A percentile compares a stretch with the other conserved stretches of the same genome.
Evolutionary conservation across 805 yeast species (phyloP).

Genomic region (Torulaspora delbrueckii): DNA sequence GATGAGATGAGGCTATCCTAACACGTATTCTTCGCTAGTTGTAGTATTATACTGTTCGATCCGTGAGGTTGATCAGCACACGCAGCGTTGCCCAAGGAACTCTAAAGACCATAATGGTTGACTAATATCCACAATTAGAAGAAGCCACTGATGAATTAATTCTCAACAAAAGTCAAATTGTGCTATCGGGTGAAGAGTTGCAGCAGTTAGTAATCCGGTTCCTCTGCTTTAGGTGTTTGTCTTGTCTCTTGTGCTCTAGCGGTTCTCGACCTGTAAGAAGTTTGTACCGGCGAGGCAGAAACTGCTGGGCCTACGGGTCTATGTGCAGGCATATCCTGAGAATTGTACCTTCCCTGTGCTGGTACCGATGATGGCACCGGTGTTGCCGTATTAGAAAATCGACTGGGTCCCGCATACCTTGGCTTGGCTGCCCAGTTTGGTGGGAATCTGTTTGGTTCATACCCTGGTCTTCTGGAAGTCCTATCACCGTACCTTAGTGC

Average conservation of each 20-base stretch:
- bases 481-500: conserved; percentile 4
- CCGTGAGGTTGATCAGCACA: no score
- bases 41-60: no score
- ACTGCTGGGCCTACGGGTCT: neutral
- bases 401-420: conserved; percentile 13
- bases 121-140: no score
- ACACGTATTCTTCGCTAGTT: no score
- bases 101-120: no score
- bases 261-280: conserved; percentile 24
- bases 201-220: conserved; percentile 16
- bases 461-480: neutral
- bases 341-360: neutral
- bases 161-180: no score
- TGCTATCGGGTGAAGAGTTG: neutral
- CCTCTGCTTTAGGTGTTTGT: conserved; percentile 8
- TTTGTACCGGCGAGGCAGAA: conserved; percentile 6
- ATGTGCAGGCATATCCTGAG: neutral
- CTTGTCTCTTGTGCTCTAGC: conserved; percentile 17
- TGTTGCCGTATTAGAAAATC: conserved; percentile 10
- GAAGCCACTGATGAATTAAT: no score
- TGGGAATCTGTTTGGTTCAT: conserved; percentile 2
- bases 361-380: neutral
- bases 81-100: no score
- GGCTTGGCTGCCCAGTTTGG: conserved; percentile 7
- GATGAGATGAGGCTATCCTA: no score